Percentiles rank a stretch among this genome's conserved stretches.
Conservation (phyloP, 2,329 filamentous ascomycete genomes). For the Penicillium decumbens region DNA sequence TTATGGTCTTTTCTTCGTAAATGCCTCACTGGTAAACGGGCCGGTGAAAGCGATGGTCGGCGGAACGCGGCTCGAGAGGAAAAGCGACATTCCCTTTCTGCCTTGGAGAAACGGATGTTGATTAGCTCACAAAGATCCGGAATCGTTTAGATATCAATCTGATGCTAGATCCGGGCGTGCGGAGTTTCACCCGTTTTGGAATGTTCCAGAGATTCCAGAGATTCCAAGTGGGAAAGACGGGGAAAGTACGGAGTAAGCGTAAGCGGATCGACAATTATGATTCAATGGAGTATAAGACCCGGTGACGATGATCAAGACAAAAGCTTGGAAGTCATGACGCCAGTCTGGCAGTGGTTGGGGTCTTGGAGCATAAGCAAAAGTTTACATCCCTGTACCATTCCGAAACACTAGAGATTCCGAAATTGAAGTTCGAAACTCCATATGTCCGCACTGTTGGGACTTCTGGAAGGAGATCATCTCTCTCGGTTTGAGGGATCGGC, state of each 20-base stretch:
- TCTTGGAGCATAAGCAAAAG: not conserved
- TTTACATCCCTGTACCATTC: not conserved
- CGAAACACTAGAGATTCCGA: not conserved
- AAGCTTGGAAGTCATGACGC: not conserved
- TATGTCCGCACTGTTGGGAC: not conserved
- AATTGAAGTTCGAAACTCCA: not conserved
- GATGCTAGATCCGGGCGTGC: not conserved
- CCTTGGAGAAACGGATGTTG: not conserved
- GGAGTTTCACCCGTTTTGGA: not conserved
- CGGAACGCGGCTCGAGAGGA: not conserved
- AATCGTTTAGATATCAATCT: not conserved
- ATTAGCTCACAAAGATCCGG: too few relatives aligned
- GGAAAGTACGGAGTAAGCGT: not conserved
- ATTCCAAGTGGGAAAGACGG: not conserved
- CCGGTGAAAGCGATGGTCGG: not conserved
- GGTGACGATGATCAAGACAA: not conserved
- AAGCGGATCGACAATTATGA: not conserved
- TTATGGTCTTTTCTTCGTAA: not conserved
- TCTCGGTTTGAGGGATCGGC: not conserved
- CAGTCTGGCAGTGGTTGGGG: not conserved
- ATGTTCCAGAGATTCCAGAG: not conserved
- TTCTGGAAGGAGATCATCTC: not conserved
- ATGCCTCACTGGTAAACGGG: not conserved
- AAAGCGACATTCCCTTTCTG: constrained; percentile 7
- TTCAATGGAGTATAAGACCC: constrained; percentile 2